phyloP scores from a whole-genome alignment of 2,329 filamentous ascomycete genomes.

The Coleophoma cylindrospora region DNA sequence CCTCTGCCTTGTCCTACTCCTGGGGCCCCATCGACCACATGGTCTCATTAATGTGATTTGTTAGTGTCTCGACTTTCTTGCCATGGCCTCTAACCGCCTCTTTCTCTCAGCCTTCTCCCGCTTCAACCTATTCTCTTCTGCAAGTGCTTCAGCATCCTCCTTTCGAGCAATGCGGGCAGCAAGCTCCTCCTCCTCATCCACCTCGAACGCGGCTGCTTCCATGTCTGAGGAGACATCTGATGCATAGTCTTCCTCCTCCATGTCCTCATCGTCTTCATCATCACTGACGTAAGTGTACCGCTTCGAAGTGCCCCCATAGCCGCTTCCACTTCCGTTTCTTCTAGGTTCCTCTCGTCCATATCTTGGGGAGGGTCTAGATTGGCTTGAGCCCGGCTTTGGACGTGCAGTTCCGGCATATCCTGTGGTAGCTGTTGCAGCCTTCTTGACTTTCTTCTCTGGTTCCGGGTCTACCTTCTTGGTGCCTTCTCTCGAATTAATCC shows the following conservation, averaged over 20 bases:
- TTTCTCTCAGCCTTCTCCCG: slow-evolving; percentile 53
- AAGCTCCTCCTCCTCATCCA: slow-evolving; percentile 64
- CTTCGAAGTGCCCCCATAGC: slow-evolving; percentile 24
- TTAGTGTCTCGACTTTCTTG: slow-evolving; percentile 15
- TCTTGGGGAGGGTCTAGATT: slow-evolving; percentile 19
- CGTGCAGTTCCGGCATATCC: slow-evolving; percentile 62
- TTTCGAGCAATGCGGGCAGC: slow-evolving; percentile 58
- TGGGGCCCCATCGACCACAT: neutral
- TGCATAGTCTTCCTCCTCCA: slow-evolving; percentile 58
- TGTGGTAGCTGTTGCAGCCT: slow-evolving; percentile 55
- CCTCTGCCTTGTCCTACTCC: neutral
- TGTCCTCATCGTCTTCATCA: slow-evolving; percentile 38
- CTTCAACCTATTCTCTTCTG: slow-evolving; percentile 56
- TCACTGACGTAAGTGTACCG: slow-evolving; percentile 31
- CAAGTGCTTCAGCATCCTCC: slow-evolving; percentile 63
- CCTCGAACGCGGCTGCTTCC: slow-evolving; percentile 70
- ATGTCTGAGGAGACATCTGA: slow-evolving; percentile 70
- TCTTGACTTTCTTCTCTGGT: slow-evolving; percentile 54
- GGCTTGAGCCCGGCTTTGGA: slow-evolving; percentile 41
- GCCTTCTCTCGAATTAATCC: slow-evolving; percentile 6
- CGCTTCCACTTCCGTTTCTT: slow-evolving; percentile 5
- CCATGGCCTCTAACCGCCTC: slow-evolving; percentile 24
- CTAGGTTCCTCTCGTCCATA: slow-evolving; percentile 3
- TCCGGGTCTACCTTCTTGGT: slow-evolving; percentile 25
- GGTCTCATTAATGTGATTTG: no score